A percentile compares a stretch with the other conserved stretches of the same genome.
phyloP scores from a whole-genome alignment of 495 filamentous ascomycete species.

The Neurospora hispaniola region DNA sequence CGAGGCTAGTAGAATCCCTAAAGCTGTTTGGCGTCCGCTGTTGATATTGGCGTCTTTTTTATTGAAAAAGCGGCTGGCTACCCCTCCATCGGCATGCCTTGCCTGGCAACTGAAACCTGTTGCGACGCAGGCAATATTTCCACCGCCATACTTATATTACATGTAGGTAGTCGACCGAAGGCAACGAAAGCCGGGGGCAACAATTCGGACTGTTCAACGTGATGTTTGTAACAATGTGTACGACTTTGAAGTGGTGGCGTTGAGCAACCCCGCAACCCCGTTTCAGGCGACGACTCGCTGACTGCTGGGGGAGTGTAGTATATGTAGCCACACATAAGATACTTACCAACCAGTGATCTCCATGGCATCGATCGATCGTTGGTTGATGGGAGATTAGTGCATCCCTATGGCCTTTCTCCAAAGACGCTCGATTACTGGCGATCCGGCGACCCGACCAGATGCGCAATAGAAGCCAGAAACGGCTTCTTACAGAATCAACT shows the following conservation, averaged over 20 bases:
- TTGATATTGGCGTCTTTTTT: not conserved
- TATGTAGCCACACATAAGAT: not conserved
- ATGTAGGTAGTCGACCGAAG: not conserved
- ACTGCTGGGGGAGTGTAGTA: not conserved
- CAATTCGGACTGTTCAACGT: not conserved
- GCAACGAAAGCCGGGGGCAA: not conserved
- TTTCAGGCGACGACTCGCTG: not conserved
- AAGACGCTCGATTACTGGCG: not conserved
- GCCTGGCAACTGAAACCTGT: not conserved
- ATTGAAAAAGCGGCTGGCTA: not conserved
- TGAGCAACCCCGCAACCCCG: not conserved
- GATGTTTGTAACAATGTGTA: not conserved
- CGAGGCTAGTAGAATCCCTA: too few species aligned
- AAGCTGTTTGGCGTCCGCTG: not conserved
- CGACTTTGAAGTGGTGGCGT: not conserved
- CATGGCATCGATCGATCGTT: not conserved
- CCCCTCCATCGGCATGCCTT: not conserved
- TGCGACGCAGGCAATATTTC: too few species aligned
- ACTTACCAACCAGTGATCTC: not conserved
- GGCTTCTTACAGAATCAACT: not conserved
- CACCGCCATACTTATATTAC: too few species aligned
- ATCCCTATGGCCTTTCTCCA: not conserved
- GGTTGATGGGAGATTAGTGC: not conserved
- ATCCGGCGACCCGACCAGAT: not conserved
- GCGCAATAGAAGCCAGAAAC: not conserved